Conservation (phyloP, 2,329 filamentous ascomycete species). For the Xylariomycetidae sp. region DNA sequence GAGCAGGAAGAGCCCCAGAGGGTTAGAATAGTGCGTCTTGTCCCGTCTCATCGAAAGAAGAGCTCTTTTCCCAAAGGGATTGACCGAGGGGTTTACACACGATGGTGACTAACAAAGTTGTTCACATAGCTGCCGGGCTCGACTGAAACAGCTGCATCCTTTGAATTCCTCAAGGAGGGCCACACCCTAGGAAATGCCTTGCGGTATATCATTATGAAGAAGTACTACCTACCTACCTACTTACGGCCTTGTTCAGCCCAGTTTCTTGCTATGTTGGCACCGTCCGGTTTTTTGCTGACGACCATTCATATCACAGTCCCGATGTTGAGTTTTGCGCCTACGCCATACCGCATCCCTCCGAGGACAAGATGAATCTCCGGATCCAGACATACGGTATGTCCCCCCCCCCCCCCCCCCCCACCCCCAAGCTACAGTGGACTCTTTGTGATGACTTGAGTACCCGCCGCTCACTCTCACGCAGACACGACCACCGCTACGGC, state of each 20-base stretch:
- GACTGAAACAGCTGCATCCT: conserved; percentile 83
- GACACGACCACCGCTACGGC: conserved; percentile 76
- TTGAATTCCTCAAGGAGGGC: conserved; percentile 89
- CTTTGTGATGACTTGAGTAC: too few relatives aligned
- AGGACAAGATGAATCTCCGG: conserved; percentile 92
- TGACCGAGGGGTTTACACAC: too few relatives aligned
- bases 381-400: conserved; percentile 91
- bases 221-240: too few relatives aligned
- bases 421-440: too few relatives aligned
- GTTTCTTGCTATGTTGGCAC: background rate
- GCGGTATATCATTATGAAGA: conserved; percentile 97
- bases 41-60: too few relatives aligned
- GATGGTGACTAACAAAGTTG: conserved; percentile 2
- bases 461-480: conserved; percentile 31
- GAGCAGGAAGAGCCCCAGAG: conserved; percentile 51
- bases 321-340: conserved; percentile 98
- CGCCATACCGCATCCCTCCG: conserved; percentile 93
- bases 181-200: conserved; percentile 94
- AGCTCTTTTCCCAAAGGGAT: conserved; percentile 5
- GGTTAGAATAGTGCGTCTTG: conserved; percentile 54
- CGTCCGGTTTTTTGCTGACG: too few relatives aligned
- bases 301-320: too few relatives aligned
- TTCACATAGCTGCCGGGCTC: conserved; percentile 70
- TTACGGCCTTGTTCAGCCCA: too few relatives aligned
- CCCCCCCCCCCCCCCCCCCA: too few relatives aligned